Conservation (phyloP, 345 rosid genomes). For the Syzygium jambos region DNA sequence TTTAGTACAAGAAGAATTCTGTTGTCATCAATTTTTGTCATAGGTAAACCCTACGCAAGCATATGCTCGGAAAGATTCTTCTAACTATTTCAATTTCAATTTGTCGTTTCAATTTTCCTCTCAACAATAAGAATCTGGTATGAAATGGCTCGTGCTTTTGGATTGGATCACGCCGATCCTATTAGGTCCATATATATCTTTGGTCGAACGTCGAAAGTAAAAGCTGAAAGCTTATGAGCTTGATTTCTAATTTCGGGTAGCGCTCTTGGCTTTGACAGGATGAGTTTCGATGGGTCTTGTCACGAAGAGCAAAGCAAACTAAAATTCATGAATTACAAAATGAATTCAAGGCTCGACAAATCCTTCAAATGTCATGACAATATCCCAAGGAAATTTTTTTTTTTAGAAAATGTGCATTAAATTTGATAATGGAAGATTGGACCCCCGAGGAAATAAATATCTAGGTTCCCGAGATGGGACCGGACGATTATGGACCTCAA, state of each 20-base stretch:
- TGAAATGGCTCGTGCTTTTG: not conserved
- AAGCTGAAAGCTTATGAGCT: too few species aligned
- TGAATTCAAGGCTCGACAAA: not conserved
- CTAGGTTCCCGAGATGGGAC: constrained; percentile 6
- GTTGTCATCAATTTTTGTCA: not conserved
- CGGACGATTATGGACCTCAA: constrained; percentile 5
- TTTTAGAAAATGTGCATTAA: not conserved
- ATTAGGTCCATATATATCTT: too few species aligned
- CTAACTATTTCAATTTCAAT: not conserved
- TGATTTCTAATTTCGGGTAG: too few species aligned
- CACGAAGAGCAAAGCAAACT: not conserved
- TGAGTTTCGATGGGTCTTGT: not conserved
- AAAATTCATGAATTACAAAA: not conserved
- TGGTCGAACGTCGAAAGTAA: too few species aligned
- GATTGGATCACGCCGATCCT: too few species aligned
- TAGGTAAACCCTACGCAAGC: not conserved
- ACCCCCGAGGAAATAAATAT: constrained; percentile 2
- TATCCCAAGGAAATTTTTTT: too few species aligned
- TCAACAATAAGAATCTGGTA: not conserved
- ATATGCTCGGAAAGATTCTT: not conserved
- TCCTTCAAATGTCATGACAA: not conserved
- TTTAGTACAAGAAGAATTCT: not conserved
- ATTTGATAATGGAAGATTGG: not conserved
- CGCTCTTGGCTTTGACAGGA: too few species aligned
- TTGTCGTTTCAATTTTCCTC: not conserved